Conservation (phyloP, 495 filamentous ascomycete genomes). For the Friedmanniomyces simplex region DNA sequence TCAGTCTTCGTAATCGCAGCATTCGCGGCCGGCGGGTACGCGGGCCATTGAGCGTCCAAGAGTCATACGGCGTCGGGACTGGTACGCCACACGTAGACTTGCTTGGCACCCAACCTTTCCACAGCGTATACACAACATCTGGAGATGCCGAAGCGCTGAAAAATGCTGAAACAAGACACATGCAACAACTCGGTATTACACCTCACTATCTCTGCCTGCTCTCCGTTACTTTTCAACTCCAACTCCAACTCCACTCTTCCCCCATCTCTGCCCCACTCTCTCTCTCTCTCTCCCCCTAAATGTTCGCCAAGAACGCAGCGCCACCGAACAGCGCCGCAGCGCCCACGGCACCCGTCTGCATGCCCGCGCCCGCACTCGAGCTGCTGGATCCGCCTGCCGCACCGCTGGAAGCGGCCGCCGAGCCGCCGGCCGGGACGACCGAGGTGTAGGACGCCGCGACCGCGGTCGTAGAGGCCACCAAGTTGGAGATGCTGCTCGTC, state of each 20-base stretch:
- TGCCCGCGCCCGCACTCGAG: constrained; percentile 8
- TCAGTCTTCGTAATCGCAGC: no score
- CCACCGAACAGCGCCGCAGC: constrained; percentile 35
- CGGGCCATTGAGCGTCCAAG: no score
- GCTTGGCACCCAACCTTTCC: no score
- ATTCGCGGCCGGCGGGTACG: no score
- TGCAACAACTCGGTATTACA: not conserved
- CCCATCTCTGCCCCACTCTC: not conserved
- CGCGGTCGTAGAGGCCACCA: constrained; percentile 1
- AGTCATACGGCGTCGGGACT: no score
- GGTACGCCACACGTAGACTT: no score
- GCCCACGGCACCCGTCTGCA: constrained; percentile 31
- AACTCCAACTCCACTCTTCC: no score
- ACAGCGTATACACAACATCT: no score
- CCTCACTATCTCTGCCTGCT: not conserved
- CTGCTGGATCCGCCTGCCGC: not conserved
- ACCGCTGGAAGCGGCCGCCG: not conserved
- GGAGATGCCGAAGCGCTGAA: no score
- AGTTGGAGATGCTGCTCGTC: constrained; percentile 14
- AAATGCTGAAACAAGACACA: no score
- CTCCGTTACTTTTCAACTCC: not conserved
- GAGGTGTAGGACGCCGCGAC: constrained; percentile 7
- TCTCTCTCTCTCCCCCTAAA: constrained; percentile 6
- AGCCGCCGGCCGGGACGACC: not conserved
- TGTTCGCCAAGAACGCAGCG: constrained; percentile 27